phyloP scores from a whole-genome alignment of 2,329 filamentous ascomycete genomes.

The Rhynchosporium agropyri region DNA sequence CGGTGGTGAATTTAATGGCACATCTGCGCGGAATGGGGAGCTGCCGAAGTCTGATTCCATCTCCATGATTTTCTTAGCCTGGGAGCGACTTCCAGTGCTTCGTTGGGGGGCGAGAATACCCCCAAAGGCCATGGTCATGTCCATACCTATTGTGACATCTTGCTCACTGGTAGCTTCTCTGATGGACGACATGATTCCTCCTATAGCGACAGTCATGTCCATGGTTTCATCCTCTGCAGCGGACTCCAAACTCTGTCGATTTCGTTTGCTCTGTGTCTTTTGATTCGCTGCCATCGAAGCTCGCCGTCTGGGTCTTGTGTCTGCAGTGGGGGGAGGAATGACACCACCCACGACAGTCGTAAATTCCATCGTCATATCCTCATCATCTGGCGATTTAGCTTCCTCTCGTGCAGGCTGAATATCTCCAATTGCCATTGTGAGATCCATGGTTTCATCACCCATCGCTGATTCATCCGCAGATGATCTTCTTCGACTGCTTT shows the following conservation, averaged over 20 bases:
- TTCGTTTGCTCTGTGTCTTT: constrained; percentile 21
- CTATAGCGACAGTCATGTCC: constrained; percentile 58
- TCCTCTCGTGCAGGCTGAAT: constrained; percentile 47
- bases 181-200: constrained; percentile 46
- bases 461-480: constrained; percentile 38
- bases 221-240: constrained; percentile 42
- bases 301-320: constrained; percentile 36
- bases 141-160: constrained; percentile 56
- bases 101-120: constrained; percentile 52
- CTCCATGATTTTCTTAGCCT: constrained; percentile 62
- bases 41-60: constrained; percentile 54
- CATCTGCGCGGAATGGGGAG: constrained; percentile 47
- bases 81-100: constrained; percentile 47
- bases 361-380: constrained; percentile 80
- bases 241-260: constrained; percentile 45
- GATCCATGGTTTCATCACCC: constrained; percentile 53
- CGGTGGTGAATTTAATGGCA: constrained; percentile 44
- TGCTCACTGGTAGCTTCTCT: constrained; percentile 44
- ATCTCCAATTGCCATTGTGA: constrained; percentile 58
- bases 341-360: constrained; percentile 66
- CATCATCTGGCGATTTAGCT: constrained; percentile 51
- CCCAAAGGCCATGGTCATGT: constrained; percentile 63
- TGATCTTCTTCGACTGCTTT: constrained; percentile 45
- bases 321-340: constrained; percentile 45
- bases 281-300: constrained; percentile 28